Base-by-base conservation (phyloP, 257 asterid species). In the Nicotiana benthamiana region DNA sequence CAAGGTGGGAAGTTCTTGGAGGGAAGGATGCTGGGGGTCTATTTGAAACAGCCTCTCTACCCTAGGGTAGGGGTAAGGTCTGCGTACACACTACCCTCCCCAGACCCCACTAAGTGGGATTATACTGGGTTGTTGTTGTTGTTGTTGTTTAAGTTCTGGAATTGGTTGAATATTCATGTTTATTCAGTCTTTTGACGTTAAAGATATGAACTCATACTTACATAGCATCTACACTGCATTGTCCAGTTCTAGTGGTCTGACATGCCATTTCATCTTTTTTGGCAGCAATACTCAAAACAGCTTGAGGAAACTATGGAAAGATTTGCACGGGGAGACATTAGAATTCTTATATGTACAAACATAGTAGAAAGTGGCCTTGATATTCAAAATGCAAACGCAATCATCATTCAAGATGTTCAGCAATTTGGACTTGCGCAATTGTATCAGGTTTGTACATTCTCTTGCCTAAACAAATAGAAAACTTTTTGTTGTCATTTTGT, bases 361-460 rank as follows among this genome's bases (percentile, higher is more conserved):
- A 93, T 95, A 83, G 99, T 93, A 83, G 99, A 95, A 87, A 95
- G 99, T 85, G 99, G 99, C 87, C 97, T 95, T 80, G 98, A 95
- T 85, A 95, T 95, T 82, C 99, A 95, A 89, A 93, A 95, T 63
- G 98, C 98, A 17, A 95, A 95, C 89, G 91, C 99, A 67, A 95
- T 95, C 83, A 84, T 93, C 83, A 86, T 95, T 89, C 99, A 95
- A 85, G 99, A 95, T 84, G 94, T 93, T 85, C 98, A 95, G 84
- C 97, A 89, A 84, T 95, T 95, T 85, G 99, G 99, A 81, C 99
- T 95, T 81, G 99, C 99, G 32, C 99, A 95, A 79, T 75, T 95
- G 89, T 95, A 95, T 89, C 99, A 95, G 97, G 99, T 95, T 83
- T 84, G 48, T 48, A 74, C 57, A 26, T 48, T 48, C 78, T 72